Conservation (phyloP, 2,329 filamentous ascomycete genomes). For the Stachybotrys echinatus region DNA sequence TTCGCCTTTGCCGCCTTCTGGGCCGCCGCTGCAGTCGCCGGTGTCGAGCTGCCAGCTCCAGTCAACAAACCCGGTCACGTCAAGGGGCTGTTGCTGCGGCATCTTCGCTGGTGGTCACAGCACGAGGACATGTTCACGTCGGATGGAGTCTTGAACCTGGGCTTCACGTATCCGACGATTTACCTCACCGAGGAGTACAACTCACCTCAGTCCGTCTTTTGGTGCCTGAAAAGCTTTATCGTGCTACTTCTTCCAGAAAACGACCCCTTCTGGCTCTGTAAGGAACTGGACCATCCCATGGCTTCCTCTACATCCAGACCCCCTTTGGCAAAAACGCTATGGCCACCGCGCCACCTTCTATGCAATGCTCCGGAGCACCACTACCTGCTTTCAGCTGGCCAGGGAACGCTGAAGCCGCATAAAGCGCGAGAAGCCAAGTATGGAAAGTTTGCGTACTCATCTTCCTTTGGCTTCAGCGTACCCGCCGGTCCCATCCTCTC, state of each 20-base stretch:
- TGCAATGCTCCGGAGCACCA: slow-evolving; percentile 20
- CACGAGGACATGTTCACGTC: slow-evolving; percentile 35
- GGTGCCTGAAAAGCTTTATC: slow-evolving; percentile 46
- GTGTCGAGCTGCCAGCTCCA: slow-evolving; percentile 27
- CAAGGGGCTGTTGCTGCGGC: slow-evolving; percentile 42
- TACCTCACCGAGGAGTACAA: slow-evolving; percentile 51
- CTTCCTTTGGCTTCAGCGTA: slow-evolving; percentile 35
- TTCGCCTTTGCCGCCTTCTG: slow-evolving; percentile 44
- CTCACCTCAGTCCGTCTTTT: slow-evolving; percentile 48
- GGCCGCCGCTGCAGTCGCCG: slow-evolving; percentile 35
- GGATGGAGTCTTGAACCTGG: slow-evolving; percentile 43
- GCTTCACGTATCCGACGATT: slow-evolving; percentile 37
- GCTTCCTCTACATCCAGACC: not conserved
- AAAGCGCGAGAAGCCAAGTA: slow-evolving; percentile 26
- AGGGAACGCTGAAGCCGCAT: slow-evolving; percentile 4
- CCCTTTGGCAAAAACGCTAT: not conserved
- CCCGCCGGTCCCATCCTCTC: slow-evolving; percentile 19
- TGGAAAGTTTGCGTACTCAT: slow-evolving; percentile 38
- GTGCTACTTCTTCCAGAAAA: slow-evolving; percentile 27
- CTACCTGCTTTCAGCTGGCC: slow-evolving; percentile 3
- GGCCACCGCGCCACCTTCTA: slow-evolving; percentile 32
- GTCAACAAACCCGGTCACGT: slow-evolving; percentile 29
- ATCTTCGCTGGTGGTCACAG: slow-evolving; percentile 43
- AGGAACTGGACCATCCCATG: not conserved
- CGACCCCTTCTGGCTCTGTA: slow-evolving; percentile 10